A percentile compares a stretch with the other conserved stretches of the same genome.
These are phyloP conservation scores for Pseudisothecium myosuroides DNA, from an alignment of 225 moss, liverwort and hornwort genomes.

Conservation along the genomic window DNA sequence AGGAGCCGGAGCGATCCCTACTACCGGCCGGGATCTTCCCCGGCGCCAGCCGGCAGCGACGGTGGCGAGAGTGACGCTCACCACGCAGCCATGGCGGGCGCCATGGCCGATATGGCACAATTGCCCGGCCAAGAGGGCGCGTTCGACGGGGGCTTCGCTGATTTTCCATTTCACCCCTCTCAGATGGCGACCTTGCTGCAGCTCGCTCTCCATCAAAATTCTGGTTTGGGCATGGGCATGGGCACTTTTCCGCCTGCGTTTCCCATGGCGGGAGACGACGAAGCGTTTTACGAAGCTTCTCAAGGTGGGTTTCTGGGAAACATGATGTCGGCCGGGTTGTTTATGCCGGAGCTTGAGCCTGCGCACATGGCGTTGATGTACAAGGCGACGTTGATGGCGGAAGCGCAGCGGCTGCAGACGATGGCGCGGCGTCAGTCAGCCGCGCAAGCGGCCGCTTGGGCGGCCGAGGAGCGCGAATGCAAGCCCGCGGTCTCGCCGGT, in stretches of 20 bases:
- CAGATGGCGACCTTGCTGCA: slow-evolving; percentile 9
- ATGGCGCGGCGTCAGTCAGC: slow-evolving; percentile 7
- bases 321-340: slow-evolving; percentile 14
- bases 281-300: neutral
- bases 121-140: neutral
- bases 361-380: slow-evolving; percentile 26
- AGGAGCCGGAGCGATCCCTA: slow-evolving; percentile 17
- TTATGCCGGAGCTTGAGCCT: slow-evolving; percentile 16
- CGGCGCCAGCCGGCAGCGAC: neutral
- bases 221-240: neutral
- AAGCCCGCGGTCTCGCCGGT: neutral
- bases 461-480: slow-evolving; percentile 9
- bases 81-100: neutral
- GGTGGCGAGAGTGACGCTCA: neutral
- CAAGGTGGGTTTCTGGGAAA: neutral
- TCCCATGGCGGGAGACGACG: neutral
- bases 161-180: slow-evolving; percentile 2
- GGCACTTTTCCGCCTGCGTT: neutral
- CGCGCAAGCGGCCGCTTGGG: slow-evolving; percentile 19
- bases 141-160: neutral
- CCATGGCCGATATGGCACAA: neutral
- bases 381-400: slow-evolving; percentile 31
- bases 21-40: neutral
- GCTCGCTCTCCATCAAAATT: neutral
- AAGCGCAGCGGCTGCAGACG: slow-evolving; percentile 24